A percentile compares a stretch with the other conserved stretches of the same genome.
These are phyloP conservation scores for Tricholoma hemisulphureum DNA, from an alignment of 768 basidiomycete genomes.

Conservation along the genomic window DNA sequence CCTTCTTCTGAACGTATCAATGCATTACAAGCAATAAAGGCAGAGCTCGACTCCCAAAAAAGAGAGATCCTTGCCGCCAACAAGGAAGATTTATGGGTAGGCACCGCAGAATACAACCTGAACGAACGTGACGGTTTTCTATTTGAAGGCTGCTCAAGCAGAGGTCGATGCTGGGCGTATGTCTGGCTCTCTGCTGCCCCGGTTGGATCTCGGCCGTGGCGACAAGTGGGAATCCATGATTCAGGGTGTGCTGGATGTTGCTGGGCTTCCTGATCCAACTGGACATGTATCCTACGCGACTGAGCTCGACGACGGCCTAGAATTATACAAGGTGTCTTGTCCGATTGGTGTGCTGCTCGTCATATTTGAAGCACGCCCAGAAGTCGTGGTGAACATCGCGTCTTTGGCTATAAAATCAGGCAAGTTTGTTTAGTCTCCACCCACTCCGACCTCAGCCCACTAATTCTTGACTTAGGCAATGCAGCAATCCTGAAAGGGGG, in stretches of 20 bases:
- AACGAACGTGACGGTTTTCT: slow-evolving; percentile 1
- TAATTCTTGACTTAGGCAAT: slow-evolving; percentile 60
- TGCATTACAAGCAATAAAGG: slow-evolving; percentile 70
- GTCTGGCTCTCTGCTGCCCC: slow-evolving; percentile 77
- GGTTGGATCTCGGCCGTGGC: slow-evolving; percentile 72
- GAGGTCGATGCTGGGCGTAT: slow-evolving; percentile 85
- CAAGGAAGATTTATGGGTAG: slow-evolving; percentile 72
- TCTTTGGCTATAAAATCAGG: slow-evolving; percentile 96
- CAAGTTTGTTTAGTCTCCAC: slow-evolving; percentile 31
- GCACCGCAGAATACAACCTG: slow-evolving; percentile 8
- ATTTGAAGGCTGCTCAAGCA: slow-evolving; percentile 63
- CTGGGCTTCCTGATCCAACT: slow-evolving; percentile 80
- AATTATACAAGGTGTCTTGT: slow-evolving; percentile 91
- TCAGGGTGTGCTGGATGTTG: slow-evolving; percentile 86
- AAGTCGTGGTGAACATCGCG: slow-evolving; percentile 97
- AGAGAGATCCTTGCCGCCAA: slow-evolving; percentile 79
- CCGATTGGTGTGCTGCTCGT: slow-evolving; percentile 95
- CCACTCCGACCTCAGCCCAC: neutral
- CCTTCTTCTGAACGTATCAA: slow-evolving; percentile 61
- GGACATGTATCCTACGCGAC: slow-evolving; percentile 85
- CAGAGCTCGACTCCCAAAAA: slow-evolving; percentile 63
- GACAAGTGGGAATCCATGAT: slow-evolving; percentile 97
- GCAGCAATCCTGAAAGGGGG: slow-evolving; percentile 97
- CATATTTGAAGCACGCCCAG: slow-evolving; percentile 96
- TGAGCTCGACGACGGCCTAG: slow-evolving; percentile 82